Base-by-base conservation (phyloP, 129 eudicot genomes). In the Escallonia rubra region DNA sequence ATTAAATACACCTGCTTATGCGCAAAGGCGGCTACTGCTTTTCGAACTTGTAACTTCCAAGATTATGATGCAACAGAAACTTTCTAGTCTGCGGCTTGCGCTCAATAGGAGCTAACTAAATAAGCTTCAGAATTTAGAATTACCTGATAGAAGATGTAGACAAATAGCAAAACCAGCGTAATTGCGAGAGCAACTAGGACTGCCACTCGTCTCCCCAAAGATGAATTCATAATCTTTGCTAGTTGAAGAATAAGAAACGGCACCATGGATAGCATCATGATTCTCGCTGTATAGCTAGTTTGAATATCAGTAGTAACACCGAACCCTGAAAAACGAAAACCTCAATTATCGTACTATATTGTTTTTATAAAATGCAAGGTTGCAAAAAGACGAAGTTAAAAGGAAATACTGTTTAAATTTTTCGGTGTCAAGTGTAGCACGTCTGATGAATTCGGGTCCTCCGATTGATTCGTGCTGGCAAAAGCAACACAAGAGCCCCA, bases 401-500 rank as follows among this genome's bases (percentile, higher is more conserved):
- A 23, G 34, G 34, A 23, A 23, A 23, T 23, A 68, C 64, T 54
- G 7, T 53, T 68, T 15, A 57, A 5, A 16, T 14, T 8, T 42
- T 13, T 23, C 45, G 43, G 12, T 58, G 2, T 55, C 3, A 10
- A 42, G 13, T 10, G 60, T 53, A 7, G 10, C 10, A 11, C 10
- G 10, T 55, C 47, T 10, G 54, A 14, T 13, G 14, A 8, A 47
- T 50, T 23, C 6, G 65, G 16, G 49, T 76, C 72, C 9, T 53
- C 81, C 8, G 83, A 64, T 60, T 81, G 84, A 66, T 88, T 82
- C 41, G 74, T 80, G 69, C 87, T 88, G 61, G 86, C 96, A 5
- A 85, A 63, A 51, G 53, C 73, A 59, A 85, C 74, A 16, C 80
- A 79, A 8, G 74, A 45, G 3, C 88, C 91, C 96, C 91, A 85